Conservation (phyloP, 179 eudicot species). For the Amaranthus tricolor region DNA sequence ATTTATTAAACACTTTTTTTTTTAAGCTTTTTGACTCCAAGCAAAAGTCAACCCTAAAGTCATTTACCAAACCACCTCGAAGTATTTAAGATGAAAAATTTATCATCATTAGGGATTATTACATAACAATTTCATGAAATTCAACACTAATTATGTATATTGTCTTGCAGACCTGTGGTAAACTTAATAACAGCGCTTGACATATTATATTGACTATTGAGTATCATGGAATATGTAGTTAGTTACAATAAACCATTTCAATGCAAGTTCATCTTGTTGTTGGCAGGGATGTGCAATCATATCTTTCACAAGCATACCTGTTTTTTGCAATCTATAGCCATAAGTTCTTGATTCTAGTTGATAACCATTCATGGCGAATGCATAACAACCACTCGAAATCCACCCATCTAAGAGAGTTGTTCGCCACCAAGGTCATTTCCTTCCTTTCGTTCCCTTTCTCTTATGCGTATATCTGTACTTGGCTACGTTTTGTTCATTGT, state of each 20-base stretch:
- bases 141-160: not conserved
- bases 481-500: constrained; percentile 15
- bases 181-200: not conserved
- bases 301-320: constrained; percentile 83
- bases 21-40: too few species aligned
- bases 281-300: constrained; percentile 86
- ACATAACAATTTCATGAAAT: not conserved
- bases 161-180: not conserved
- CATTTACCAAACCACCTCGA: too few species aligned
- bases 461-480: not conserved
- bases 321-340: constrained; percentile 62
- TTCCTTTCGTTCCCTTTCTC: constrained; percentile 9
- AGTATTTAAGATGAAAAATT: not conserved
- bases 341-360: constrained; percentile 73
- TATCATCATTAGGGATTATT: not conserved
- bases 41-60: too few species aligned
- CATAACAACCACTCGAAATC: constrained; percentile 58
- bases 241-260: not conserved
- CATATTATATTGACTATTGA: not conserved
- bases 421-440: constrained; percentile 81
- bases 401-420: constrained; percentile 77
- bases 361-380: constrained; percentile 84
- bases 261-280: not conserved
- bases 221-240: not conserved
- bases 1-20: too few species aligned